Evolutionary conservation across 441 rosid species (phyloP), one percentile per base, ranked within the genome.

Genomic region (Sinapis alba): DNA sequence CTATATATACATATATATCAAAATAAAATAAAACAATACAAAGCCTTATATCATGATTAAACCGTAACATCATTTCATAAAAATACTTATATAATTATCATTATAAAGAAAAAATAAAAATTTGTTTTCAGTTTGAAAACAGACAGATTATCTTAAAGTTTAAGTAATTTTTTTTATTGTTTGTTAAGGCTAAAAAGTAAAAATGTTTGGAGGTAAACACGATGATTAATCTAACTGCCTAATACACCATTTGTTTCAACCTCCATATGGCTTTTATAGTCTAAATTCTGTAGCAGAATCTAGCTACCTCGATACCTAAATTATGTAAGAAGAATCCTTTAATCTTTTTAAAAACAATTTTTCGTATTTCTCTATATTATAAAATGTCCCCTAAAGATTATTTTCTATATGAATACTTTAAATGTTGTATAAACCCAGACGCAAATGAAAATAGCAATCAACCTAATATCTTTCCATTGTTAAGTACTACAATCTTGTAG

Each of bases 141-240:
- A 58, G 36, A 9, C 53, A 50, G 18, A 68, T 19, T 68, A 62
- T 68, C 74, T 75, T 75, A 56, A 54, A 62, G 65, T 21, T 76
- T 10, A 54, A 54, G 79, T 62, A 62, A 62, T 62, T 68, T 51
- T 68, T 43, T 68, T 68, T 23, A 57, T 19, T 5, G 6, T 66
- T 47, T 50, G 53, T 47, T 16, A 15, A 47, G 2, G 51, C 15
- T 47, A 47, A 32, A 58, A 59, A 7, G 62, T 59, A 60, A 74
- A 65, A 60, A 13, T 16, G 73, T 23, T 60, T 67, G n/a, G 64
- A 51, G 65, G 41, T 38, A 38, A 60, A 66, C 34, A 50, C 26
- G 73, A 67, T 74, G 72, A 74, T 74, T 74, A 38, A 12, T 47
- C 62, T 32, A 67, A 74, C 78, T 8, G 53, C 67, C 66, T 74